A percentile compares a stretch with the other conserved stretches of the same genome.
Evolutionary conservation across 805 yeast genomes (phyloP).

Genomic region (Ogataea ganodermae): DNA sequence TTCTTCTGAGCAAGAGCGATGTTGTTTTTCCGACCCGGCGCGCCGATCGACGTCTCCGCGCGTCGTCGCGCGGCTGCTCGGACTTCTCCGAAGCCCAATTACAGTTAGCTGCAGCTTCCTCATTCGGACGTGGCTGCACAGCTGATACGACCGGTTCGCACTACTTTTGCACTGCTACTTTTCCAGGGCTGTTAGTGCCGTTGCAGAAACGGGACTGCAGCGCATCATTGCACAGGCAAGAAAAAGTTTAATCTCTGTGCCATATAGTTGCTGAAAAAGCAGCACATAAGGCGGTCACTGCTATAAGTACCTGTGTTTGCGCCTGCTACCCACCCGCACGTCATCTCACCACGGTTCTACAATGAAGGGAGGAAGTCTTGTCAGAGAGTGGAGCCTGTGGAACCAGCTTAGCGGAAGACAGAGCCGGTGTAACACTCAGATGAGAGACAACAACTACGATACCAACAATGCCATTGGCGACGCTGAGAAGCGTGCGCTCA

Average conservation of each 20-base stretch:
- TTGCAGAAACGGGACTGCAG: not conserved
- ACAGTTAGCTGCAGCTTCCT: constrained; percentile 2
- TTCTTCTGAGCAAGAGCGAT: too few species aligned
- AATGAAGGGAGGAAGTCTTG: constrained; percentile 31
- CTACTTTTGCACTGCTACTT: not conserved
- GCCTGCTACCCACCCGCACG: not conserved
- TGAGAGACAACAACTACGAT: not conserved
- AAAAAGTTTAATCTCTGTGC: not conserved
- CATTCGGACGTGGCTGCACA: not conserved
- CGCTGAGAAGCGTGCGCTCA: constrained; percentile 3
- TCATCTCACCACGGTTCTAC: not conserved
- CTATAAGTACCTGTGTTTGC: not conserved
- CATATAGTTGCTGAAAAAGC: not conserved
- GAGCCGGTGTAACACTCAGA: constrained; percentile 1
- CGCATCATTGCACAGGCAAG: not conserved
- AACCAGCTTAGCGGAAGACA: constrained; percentile 27
- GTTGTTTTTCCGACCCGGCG: too few species aligned
- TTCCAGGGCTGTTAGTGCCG: not conserved
- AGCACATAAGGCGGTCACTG: not conserved
- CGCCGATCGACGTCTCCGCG: not conserved
- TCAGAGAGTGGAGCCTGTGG: constrained; percentile 40
- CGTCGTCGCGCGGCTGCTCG: not conserved
- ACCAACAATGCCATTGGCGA: not conserved
- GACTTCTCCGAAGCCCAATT: not conserved
- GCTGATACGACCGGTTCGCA: not conserved